Conservation (phyloP, 495 filamentous ascomycete genomes). For the Recurvomyces mirabilis region DNA sequence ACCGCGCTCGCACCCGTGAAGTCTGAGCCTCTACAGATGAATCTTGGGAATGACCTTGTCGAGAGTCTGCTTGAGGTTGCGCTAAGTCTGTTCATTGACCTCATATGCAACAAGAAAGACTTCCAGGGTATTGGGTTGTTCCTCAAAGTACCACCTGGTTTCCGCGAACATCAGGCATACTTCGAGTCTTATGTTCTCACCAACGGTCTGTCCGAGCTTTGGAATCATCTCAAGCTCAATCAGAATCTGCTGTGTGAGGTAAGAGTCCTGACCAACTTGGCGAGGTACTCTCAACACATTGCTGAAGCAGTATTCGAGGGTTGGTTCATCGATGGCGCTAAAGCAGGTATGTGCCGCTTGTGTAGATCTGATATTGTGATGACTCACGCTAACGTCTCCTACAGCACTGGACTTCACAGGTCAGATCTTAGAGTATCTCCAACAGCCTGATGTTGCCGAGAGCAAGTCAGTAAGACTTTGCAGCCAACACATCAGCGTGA, state of each 20-base stretch:
- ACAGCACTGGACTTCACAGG: slow-evolving; percentile 79
- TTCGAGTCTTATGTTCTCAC: slow-evolving; percentile 84
- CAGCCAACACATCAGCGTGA: slow-evolving; percentile 60
- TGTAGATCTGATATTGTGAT: no score
- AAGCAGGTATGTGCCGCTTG: no score
- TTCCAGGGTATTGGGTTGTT: slow-evolving; percentile 83
- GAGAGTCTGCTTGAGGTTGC: slow-evolving; percentile 65
- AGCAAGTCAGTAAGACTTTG: slow-evolving; percentile 84
- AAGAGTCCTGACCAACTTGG: slow-evolving; percentile 72
- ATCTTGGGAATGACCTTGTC: slow-evolving; percentile 55
- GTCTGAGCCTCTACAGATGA: slow-evolving; percentile 36
- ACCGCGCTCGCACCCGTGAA: slow-evolving; percentile 49
- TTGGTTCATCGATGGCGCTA: slow-evolving; percentile 83
- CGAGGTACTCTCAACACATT: slow-evolving; percentile 65
- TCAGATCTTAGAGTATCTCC: slow-evolving; percentile 71
- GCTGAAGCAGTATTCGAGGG: slow-evolving; percentile 88
- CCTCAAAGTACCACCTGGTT: slow-evolving; percentile 81
- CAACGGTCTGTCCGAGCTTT: slow-evolving; percentile 59
- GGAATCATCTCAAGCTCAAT: slow-evolving; percentile 56
- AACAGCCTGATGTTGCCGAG: slow-evolving; percentile 67
- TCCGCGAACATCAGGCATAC: slow-evolving; percentile 84
- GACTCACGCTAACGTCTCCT: no score
- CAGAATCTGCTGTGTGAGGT: slow-evolving; percentile 67
- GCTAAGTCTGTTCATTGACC: slow-evolving; percentile 67
- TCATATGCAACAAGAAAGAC: slow-evolving; percentile 72